Percentiles rank a stretch among this genome's conserved stretches.
Conservation (phyloP, 108 stramenopile genomes). For the Skeletonema potamos region DNA sequence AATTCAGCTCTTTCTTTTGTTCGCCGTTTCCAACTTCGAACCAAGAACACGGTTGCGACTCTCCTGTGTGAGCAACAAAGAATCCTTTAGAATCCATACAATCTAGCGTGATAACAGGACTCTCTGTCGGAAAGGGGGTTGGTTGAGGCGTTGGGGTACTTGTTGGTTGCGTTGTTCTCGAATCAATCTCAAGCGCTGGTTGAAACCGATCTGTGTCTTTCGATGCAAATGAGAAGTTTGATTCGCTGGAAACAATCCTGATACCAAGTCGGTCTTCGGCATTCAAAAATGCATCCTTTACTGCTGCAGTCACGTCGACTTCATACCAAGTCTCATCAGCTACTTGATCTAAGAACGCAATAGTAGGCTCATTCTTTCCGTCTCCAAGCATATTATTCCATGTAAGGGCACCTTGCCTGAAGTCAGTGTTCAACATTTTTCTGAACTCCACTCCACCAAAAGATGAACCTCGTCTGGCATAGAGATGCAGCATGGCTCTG, state of each 20-base stretch:
- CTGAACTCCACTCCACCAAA: constrained; percentile 32
- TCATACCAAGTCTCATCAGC: constrained; percentile 35
- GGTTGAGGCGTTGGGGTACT: constrained; percentile 12
- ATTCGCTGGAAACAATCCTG: constrained; percentile 24
- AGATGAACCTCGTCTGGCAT: constrained; percentile 13
- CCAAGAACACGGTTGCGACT: constrained; percentile 37
- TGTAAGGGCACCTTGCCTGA: constrained; percentile 23
- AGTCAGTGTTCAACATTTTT: constrained; percentile 32
- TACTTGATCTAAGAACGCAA: constrained; percentile 30
- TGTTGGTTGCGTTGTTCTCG: constrained; percentile 20
- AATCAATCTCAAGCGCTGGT: constrained; percentile 35
- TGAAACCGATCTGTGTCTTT: constrained; percentile 25
- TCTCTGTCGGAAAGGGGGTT: neutral
- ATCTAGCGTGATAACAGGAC: constrained; percentile 12
- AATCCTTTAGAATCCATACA: constrained; percentile 27
- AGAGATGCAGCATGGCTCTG: constrained; percentile 25
- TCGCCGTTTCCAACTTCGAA: constrained; percentile 24
- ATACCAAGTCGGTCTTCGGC: constrained; percentile 23
- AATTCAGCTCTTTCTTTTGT: constrained; percentile 35
- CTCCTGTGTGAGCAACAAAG: constrained; percentile 26
- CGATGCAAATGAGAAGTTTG: constrained; percentile 31
- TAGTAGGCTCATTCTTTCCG: constrained; percentile 25
- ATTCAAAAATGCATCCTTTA: constrained; percentile 30
- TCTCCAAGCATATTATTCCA: constrained; percentile 38
- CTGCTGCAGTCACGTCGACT: constrained; percentile 33